Base-by-base conservation (phyloP, 345 rosid genomes). In the Hypericum perforatum region DNA sequence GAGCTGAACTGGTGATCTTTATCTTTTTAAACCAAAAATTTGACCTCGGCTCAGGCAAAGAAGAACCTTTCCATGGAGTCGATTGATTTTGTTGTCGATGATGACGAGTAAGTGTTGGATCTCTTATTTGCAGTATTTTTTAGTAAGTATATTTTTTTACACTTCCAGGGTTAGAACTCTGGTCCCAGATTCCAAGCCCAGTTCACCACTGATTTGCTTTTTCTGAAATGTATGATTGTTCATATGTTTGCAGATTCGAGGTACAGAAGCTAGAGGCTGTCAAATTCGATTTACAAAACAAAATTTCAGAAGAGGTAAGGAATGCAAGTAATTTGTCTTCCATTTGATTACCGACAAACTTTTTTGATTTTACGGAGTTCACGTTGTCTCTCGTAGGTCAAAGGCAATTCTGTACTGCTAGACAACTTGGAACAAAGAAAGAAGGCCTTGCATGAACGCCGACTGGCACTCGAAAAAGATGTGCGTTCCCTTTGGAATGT, bases 61-160 rank as follows among this genome's bases (percentile, higher is more conserved):
- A 92, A 77, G 78, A 80, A 83, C 67, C 86, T 78, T 40, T 74
- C 97, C 32, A 73, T 80, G 94, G 95, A 85, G 66, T 78, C 85
- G 60, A 71, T 76, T 63, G 87, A 84, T 70, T 72, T 38, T 49
- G 46, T 71, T 45, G n/a, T 48, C 47, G 87, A 82, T 58, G 72
- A 68, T 10, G 82, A 46, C 9, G 50, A 82, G 96, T 87, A 82
- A 77, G 94, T 82, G 62, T 63, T 66, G 59, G 49, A 22, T 22
- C 32, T 22, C 2, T 22, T 22, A 22, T 22, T 22, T 22, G 32
- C 32, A 22, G 32, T 22, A 4, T 22, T 22, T 22, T 22, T 22
- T 22, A 22, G 32, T 22, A 22, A 22, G 32, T 22, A 22, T 22
- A 22, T 22, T 22, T 22, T 22, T 22, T 22, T 22, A 22, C 32